These are phyloP conservation scores for Adansonia grandidieri DNA, from an alignment of 441 rosid genomes.

Conservation along the genomic window DNA sequence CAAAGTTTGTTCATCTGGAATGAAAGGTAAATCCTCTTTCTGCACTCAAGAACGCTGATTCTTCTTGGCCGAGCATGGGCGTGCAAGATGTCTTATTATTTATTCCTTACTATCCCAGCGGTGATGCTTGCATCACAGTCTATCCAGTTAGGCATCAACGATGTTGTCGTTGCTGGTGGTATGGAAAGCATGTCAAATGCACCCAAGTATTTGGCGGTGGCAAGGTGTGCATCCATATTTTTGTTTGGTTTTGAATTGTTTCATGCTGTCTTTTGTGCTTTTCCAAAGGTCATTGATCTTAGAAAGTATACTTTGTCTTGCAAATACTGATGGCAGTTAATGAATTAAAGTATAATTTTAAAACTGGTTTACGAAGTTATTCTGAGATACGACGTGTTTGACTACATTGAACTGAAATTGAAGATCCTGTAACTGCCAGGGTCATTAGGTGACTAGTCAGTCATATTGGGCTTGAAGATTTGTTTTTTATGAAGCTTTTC, in stretches of 20 bases:
- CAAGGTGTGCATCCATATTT: conserved; percentile 53
- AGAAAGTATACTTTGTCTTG: not conserved
- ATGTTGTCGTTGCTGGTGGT: conserved; percentile 89
- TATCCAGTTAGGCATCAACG: conserved; percentile 71
- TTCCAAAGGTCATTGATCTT: not conserved
- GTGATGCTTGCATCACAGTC: conserved; percentile 85
- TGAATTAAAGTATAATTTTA: not conserved
- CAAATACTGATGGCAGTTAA: not conserved
- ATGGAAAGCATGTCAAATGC: conserved; percentile 98
- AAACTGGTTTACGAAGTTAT: not conserved
- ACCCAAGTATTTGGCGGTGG: conserved; percentile 78
- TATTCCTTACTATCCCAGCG: conserved; percentile 44
- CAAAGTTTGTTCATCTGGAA: conserved; percentile 92
- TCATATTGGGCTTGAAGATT: not conserved
- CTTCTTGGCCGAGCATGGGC: conserved; percentile 17
- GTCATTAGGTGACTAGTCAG: not conserved
- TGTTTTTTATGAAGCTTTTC: not conserved
- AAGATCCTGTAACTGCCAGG: not conserved
- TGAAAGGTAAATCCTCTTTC: conserved; percentile 61
- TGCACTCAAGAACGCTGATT: conserved; percentile 59
- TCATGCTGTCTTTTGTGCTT: not conserved
- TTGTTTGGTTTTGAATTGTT: not conserved
- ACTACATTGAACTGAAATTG: not conserved
- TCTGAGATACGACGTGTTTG: not conserved
- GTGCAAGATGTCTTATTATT: conserved; percentile 12